These are phyloP conservation scores for Trifolium pratense DNA, from an alignment of 306 rosid species.

Conservation along the genomic window DNA sequence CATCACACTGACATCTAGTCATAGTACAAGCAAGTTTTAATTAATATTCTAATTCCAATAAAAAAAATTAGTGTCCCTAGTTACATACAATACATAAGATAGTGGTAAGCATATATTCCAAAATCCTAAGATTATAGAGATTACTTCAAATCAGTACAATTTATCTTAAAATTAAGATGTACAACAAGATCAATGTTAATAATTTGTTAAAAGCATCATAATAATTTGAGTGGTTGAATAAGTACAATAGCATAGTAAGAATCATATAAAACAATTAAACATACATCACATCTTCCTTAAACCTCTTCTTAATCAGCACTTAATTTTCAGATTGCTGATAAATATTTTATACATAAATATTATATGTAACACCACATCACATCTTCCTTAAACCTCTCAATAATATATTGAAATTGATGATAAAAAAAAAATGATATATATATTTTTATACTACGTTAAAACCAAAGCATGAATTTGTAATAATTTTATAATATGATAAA, in stretches of 20 bases:
- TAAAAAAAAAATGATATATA: not conserved
- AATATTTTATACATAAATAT: not conserved
- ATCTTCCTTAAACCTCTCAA: not conserved
- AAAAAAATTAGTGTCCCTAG: conserved; percentile 16
- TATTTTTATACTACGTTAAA: not conserved
- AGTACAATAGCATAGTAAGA: conserved; percentile 30
- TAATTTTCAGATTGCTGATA: conserved; percentile 7
- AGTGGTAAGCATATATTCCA: not conserved
- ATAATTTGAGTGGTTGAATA: not conserved
- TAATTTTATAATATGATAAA: not conserved
- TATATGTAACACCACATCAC: too few relatives aligned
- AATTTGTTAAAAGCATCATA: not conserved
- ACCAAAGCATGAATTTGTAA: conserved; percentile 25
- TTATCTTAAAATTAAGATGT: not conserved
- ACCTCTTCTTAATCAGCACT: not conserved
- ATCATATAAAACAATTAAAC: conserved; percentile 30
- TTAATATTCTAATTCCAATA: conserved; percentile 5
- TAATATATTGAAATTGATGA: not conserved
- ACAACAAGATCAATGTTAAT: not conserved
- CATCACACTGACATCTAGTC: too few relatives aligned
- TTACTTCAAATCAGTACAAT: not conserved
- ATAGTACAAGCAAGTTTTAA: not conserved
- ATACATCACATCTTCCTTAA: conserved; percentile 22
- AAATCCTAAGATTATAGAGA: not conserved
- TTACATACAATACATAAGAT: conserved; percentile 21